A percentile compares a stretch with the other conserved stretches of the same genome.
Evolutionary conservation across 257 asterid genomes (phyloP).

Genomic region (Solanum microdontum): DNA sequence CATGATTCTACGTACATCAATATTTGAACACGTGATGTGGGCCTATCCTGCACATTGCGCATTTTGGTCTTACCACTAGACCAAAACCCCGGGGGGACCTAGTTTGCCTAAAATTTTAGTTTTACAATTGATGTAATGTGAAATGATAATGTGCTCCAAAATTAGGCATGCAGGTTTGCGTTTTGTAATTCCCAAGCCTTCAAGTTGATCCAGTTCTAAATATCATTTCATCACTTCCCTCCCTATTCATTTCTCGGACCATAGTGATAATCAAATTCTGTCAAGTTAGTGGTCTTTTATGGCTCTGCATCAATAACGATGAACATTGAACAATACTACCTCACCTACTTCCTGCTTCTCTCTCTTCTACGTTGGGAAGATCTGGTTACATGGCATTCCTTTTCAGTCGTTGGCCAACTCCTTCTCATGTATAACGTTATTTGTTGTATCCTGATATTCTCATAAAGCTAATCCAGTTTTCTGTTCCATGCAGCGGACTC

Average conservation of each 20-base stretch:
- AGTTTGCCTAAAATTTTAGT: not conserved
- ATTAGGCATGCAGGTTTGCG: not conserved
- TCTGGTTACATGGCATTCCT: not conserved
- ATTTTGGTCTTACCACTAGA: not conserved
- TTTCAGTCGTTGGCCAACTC: not conserved
- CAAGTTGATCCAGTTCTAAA: not conserved
- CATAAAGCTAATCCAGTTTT: not conserved
- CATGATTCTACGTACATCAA: not conserved
- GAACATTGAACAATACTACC: not conserved
- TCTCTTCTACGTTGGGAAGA: not conserved
- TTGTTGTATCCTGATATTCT: not conserved
- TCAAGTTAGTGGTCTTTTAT: not conserved
- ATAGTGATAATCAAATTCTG: not conserved
- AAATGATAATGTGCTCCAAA: not conserved
- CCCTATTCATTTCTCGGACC: not conserved
- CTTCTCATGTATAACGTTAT: not conserved
- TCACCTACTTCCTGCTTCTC: not conserved
- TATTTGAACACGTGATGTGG: not conserved
- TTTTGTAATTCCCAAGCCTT: not conserved
- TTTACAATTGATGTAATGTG: not conserved
- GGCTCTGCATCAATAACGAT: not conserved
- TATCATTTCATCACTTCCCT: not conserved
- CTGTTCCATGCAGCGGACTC: conserved; percentile 46
- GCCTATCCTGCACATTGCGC: not conserved
- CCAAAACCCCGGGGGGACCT: too few relatives aligned